phyloP scores from a whole-genome alignment of 208 protist genomes.

The Kentomonas sorsogonicus region DNA sequence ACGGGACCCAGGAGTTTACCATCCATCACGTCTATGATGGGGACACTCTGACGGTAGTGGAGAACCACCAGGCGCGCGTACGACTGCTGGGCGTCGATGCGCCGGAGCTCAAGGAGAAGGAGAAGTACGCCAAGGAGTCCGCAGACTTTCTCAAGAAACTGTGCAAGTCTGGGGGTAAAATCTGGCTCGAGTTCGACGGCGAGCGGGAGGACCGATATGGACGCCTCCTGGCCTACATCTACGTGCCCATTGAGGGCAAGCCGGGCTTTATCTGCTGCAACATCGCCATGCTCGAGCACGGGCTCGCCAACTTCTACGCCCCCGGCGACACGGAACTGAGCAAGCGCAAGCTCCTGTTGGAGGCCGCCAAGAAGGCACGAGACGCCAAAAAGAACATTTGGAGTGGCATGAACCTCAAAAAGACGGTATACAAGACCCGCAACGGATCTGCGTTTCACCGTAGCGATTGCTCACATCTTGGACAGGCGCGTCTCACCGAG shows the following conservation, averaged over 20 bases:
- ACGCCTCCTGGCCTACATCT: conserved; percentile 40
- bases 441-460: conserved; percentile 52
- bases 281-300: conserved; percentile 35
- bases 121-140: conserved; percentile 44
- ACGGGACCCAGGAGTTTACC: conserved; percentile 25
- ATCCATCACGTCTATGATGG: conserved; percentile 59
- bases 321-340: conserved; percentile 14
- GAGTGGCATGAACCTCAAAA: conserved; percentile 26
- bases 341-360: conserved; percentile 21
- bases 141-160: conserved; percentile 32
- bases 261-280: conserved; percentile 45
- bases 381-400: conserved; percentile 31
- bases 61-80: conserved; percentile 27
- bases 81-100: conserved; percentile 52
- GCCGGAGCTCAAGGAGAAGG: conserved; percentile 37
- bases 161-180: conserved; percentile 18
- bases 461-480: conserved; percentile 17
- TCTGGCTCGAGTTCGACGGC: conserved; percentile 28
- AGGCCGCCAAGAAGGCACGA: conserved; percentile 20
- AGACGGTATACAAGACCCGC: conserved; percentile 24
- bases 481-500: conserved; percentile 14
- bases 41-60: conserved; percentile 51
- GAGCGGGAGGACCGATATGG: conserved; percentile 32
- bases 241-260: conserved; percentile 18
- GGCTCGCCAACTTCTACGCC: conserved; percentile 39